Base-by-base conservation (phyloP, 2,329 filamentous ascomycete genomes). In the Raffaelea albimanens region DNA sequence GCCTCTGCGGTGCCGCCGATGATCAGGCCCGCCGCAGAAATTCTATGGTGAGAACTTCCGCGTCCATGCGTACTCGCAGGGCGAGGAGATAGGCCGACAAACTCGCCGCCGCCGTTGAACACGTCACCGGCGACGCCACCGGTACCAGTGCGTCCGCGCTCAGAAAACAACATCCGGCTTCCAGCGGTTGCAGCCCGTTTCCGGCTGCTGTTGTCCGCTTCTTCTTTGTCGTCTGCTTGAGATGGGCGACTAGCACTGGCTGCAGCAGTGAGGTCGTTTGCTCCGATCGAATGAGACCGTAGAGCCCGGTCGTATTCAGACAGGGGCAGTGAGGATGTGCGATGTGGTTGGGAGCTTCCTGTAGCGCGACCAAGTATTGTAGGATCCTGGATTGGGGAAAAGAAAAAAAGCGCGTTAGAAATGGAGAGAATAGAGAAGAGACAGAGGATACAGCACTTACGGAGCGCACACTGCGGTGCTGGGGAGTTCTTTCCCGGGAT, bases 291-390 rank as follows among this genome's bases (percentile, higher is more conserved):
- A 57, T 83, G 78, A 13, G 79, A 82, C 40, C 78, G 70, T 34
- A 83, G 58, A 2, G 79, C 78, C 40, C 74, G 69, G 51, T 80
- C 76, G 52, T 73, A 78, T 55, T 83, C 78, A 41, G 72, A 78
- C 44, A 82, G 70, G 9, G 78, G 78, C 29, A 81, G 56, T 5
- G 80, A 82, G 4, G 69, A 68, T 8, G 78, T 78, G 47, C 78
- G 73, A 56, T 80, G 76, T 18, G 68, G 63, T 51, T 70, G 50
- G 42, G 31, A 9, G 31, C 7, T 56, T 45, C 63, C 64, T 43
- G 60, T 64, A 39, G 52, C 52, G 52, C 58, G 63, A 51, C 53
- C 63, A 46, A 65, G 59, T 39, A 61, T 64, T 43, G 62, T 61
- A 29, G 65, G 66, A 53, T 68, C 68, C 69, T 70, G 52, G 45